Conservation (phyloP, 129 eudicot genomes). For the Solidago caesia region DNA sequence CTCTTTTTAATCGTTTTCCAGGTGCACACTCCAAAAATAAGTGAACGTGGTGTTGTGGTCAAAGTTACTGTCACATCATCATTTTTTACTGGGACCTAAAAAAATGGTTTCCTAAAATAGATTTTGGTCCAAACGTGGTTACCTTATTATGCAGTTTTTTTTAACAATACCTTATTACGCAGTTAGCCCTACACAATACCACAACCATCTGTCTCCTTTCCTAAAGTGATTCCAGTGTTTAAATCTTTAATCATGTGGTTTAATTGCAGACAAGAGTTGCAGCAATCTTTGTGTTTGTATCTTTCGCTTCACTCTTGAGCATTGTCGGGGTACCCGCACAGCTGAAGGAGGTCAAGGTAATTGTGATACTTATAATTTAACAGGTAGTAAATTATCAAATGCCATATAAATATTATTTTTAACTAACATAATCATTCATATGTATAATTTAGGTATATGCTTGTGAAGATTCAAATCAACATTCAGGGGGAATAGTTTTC, state of each 20-base stretch:
- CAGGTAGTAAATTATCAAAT: background rate
- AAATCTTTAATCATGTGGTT: background rate
- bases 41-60: too few species aligned
- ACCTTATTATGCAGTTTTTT: background rate
- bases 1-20: background rate
- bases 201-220: background rate
- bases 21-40: background rate
- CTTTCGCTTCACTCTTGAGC: constrained; percentile 77
- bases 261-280: constrained; percentile 79
- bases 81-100: background rate
- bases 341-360: constrained; percentile 83
- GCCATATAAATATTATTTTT: background rate
- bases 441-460: constrained; percentile 52
- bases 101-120: background rate
- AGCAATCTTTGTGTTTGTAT: constrained; percentile 75
- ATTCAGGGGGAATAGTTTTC: constrained; percentile 75
- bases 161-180: background rate
- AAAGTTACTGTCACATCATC: background rate
- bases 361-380: background rate
- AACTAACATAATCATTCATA: background rate
- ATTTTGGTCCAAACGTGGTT: background rate
- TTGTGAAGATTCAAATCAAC: constrained; percentile 74
- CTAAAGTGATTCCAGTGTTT: background rate
- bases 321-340: constrained; percentile 77
- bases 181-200: background rate